Conservation (phyloP, 495 filamentous ascomycete species). For the Trichoderma reesei region DNA sequence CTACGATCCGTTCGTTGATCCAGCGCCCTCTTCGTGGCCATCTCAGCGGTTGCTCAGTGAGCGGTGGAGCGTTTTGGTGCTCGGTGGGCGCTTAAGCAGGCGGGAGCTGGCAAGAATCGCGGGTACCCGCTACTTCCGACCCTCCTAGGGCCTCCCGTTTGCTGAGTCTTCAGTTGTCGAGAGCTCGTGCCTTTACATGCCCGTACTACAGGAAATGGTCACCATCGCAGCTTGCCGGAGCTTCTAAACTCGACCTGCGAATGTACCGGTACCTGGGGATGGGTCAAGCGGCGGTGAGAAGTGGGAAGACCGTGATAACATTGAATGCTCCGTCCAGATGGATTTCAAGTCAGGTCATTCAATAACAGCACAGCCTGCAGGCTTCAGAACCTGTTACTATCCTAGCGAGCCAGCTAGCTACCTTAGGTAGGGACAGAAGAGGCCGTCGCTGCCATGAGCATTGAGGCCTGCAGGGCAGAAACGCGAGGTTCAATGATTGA, state of each 20-base stretch:
- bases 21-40: not conserved
- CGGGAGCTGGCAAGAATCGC: not conserved
- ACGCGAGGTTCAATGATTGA: not conserved
- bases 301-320: not conserved
- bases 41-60: constrained; percentile 8
- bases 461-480: constrained; percentile 1
- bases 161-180: too few species aligned
- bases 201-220: too few species aligned
- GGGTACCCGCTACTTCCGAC: not conserved
- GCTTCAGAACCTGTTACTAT: not conserved
- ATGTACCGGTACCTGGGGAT: not conserved
- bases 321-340: too few species aligned
- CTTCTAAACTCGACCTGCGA: not conserved
- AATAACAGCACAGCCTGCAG: not conserved
- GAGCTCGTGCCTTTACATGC: too few species aligned
- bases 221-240: not conserved
- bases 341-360: not conserved
- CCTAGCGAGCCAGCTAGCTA: not conserved
- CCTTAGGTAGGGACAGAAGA: not conserved
- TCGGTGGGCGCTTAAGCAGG: not conserved
- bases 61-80: not conserved
- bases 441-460: not conserved
- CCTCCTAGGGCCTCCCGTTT: too few species aligned
- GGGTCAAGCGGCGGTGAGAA: not conserved
- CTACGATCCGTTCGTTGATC: too few species aligned